Evolutionary conservation across 169 alveolate genomes (phyloP).

Genomic region (Cryptosporidium tyzzeri): DNA sequence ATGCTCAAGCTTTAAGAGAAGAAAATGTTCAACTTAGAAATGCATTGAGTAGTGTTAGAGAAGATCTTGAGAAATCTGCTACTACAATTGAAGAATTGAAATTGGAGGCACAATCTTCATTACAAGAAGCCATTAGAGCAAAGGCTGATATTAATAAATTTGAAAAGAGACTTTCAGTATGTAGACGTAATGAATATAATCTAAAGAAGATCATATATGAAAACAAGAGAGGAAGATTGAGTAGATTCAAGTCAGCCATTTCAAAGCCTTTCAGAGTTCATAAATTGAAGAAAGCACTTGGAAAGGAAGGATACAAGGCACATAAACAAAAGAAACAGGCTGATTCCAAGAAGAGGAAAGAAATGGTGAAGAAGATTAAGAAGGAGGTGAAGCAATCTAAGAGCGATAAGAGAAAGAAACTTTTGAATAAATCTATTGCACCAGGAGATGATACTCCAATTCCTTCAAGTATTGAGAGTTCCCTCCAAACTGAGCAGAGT

Average conservation of each 20-base stretch:
- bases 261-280: slow-evolving; percentile 42
- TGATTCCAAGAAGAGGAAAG: slow-evolving; percentile 42
- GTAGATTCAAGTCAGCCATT: slow-evolving; percentile 43
- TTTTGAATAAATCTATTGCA: neutral
- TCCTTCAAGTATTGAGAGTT: slow-evolving; percentile 12
- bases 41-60: slow-evolving; percentile 14
- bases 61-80: slow-evolving; percentile 40
- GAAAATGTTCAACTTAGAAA: slow-evolving; percentile 66
- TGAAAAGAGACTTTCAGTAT: slow-evolving; percentile 25
- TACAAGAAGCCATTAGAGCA: slow-evolving; percentile 31
- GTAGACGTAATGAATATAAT: slow-evolving; percentile 48
- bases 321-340: slow-evolving; percentile 34
- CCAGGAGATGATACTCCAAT: slow-evolving; percentile 54
- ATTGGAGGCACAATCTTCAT: slow-evolving; percentile 41
- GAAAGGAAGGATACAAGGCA: slow-evolving; percentile 54
- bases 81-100: slow-evolving; percentile 33
- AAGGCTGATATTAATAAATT: slow-evolving; percentile 26
- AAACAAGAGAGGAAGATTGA: slow-evolving; percentile 38
- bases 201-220: slow-evolving; percentile 61
- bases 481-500: neutral
- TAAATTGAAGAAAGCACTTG: slow-evolving; percentile 53
- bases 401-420: slow-evolving; percentile 61
- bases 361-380: slow-evolving; percentile 43
- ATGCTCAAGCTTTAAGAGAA: slow-evolving; percentile 17
- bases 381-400: slow-evolving; percentile 15